phyloP scores from a whole-genome alignment of 176 grass and related monocot species.

The Olyra latifolia region DNA sequence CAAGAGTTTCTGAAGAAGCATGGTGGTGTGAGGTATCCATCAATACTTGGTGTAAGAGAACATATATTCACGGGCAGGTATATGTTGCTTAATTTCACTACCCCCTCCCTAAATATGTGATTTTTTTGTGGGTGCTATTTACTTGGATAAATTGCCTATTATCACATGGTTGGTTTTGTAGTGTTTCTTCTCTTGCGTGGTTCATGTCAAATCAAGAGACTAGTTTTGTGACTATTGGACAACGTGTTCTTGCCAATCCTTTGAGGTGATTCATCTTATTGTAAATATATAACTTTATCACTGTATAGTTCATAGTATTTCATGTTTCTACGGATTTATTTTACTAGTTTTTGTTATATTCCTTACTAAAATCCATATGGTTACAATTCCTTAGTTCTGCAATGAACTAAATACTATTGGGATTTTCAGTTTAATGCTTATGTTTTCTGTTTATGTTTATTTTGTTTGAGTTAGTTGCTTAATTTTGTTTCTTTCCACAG shows the following conservation, averaged over 20 bases:
- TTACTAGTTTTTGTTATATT: not conserved
- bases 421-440: not conserved
- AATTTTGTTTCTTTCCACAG: not conserved
- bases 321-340: conserved; percentile 1
- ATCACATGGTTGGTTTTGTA: conserved; percentile 46
- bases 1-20: conserved; percentile 96
- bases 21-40: conserved; percentile 90
- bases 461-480: conserved; percentile 21
- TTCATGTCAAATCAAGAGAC: conserved; percentile 99
- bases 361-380: conserved; percentile 1
- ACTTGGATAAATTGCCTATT: conserved; percentile 9
- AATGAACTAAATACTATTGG: not conserved
- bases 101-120: not conserved
- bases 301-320: conserved; percentile 10
- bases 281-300: not conserved
- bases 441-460: conserved; percentile 2
- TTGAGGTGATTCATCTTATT: conserved; percentile 70
- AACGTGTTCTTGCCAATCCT: conserved; percentile 91
- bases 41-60: conserved; percentile 95
- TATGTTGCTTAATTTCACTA: not conserved
- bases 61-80: conserved; percentile 98
- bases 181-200: conserved; percentile 99
- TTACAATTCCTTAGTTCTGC: not conserved
- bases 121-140: conserved; percentile 16
- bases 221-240: conserved; percentile 98